These are phyloP conservation scores for Medicago ruthenica DNA, from an alignment of 306 rosid species.

Conservation along the genomic window DNA sequence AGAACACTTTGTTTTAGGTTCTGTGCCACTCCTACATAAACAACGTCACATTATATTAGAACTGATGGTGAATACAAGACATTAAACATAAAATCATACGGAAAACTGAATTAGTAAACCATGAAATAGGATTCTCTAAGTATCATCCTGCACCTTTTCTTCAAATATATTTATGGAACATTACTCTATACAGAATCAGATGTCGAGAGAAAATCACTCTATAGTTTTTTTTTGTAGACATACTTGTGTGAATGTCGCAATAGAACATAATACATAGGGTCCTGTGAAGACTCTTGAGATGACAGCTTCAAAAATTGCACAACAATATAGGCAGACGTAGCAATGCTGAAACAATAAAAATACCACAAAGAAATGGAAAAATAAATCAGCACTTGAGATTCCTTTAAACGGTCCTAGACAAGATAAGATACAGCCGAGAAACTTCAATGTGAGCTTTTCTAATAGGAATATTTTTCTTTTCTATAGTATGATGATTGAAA, in stretches of 20 bases:
- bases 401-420: conserved; percentile 14
- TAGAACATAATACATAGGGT: conserved; percentile 71
- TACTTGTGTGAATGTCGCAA: conserved; percentile 69
- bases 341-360: conserved; percentile 56
- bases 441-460: conserved; percentile 32
- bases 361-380: conserved; percentile 15
- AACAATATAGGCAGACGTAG: conserved; percentile 66
- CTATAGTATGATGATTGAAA: conserved; percentile 28
- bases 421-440: conserved; percentile 30
- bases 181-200: neutral
- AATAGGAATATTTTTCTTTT: conserved; percentile 13
- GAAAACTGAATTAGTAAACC: conserved; percentile 22
- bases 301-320: conserved; percentile 78
- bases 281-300: conserved; percentile 64
- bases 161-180: conserved; percentile 11
- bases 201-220: conserved; percentile 7
- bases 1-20: conserved; percentile 46
- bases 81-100: conserved; percentile 27
- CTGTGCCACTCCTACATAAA: conserved; percentile 53
- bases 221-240: conserved; percentile 42
- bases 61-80: conserved; percentile 13
- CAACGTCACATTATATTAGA: conserved; percentile 19
- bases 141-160: neutral
- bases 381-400: conserved; percentile 33
- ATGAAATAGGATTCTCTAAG: conserved; percentile 24